Conservation (phyloP, 441 rosid species). For the Arabidopsis lyrata region DNA sequence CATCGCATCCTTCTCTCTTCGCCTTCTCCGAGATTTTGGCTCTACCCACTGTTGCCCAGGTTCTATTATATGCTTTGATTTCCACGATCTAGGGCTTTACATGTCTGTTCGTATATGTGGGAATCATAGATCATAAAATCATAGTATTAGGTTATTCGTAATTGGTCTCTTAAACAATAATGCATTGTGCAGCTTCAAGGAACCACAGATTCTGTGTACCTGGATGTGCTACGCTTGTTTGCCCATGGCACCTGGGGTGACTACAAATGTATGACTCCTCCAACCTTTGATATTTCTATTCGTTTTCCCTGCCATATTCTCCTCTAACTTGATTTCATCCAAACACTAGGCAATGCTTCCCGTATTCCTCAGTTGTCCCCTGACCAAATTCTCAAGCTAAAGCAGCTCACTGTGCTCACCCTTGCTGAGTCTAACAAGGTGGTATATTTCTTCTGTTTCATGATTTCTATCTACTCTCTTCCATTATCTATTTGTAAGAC, state of each 20-base stretch:
- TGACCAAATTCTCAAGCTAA: slow-evolving; percentile 88
- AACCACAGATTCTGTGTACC: slow-evolving; percentile 59
- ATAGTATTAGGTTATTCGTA: neutral
- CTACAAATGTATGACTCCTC: slow-evolving; percentile 69
- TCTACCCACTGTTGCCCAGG: slow-evolving; percentile 55
- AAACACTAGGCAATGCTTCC: slow-evolving; percentile 58
- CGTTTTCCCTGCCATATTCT: neutral
- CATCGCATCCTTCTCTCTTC: slow-evolving; percentile 90
- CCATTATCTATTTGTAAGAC: neutral
- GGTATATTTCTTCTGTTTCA: slow-evolving; percentile 50
- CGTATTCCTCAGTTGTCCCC: slow-evolving; percentile 68
- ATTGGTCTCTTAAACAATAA: slow-evolving; percentile 8
- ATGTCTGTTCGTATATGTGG: too few species aligned
- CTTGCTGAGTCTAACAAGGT: slow-evolving; percentile 95
- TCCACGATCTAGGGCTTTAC: slow-evolving; percentile 15
- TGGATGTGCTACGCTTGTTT: slow-evolving; percentile 77
- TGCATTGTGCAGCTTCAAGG: slow-evolving; percentile 77
- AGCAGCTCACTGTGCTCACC: slow-evolving; percentile 95
- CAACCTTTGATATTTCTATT: neutral
- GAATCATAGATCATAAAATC: too few species aligned
- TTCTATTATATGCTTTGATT: neutral
- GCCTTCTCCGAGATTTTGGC: slow-evolving; percentile 98
- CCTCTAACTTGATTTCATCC: neutral
- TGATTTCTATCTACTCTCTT: slow-evolving; percentile 14
- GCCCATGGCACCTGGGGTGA: slow-evolving; percentile 96